Evolutionary conservation across 1,284 basidiomycete genomes (phyloP).

Genomic region (Papiliotrema fonsecae): DNA sequence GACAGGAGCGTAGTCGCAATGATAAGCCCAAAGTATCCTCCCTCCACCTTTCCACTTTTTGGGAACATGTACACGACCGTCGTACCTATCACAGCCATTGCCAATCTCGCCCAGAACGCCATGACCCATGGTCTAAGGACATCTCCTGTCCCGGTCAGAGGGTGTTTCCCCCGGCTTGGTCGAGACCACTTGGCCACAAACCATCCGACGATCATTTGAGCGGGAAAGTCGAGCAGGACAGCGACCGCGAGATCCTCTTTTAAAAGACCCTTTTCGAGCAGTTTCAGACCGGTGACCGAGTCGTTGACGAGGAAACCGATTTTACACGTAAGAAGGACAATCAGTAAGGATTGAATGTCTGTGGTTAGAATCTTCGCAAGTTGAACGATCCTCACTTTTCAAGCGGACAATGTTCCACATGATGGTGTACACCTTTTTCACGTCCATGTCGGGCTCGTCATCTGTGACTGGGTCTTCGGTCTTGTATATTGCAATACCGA

Average conservation of each 20-base stretch:
- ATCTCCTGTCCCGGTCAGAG: conserved; percentile 17
- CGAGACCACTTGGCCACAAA: conserved; percentile 89
- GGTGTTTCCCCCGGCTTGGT: conserved; percentile 23
- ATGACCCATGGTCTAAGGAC: conserved; percentile 81
- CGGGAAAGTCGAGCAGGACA: conserved; percentile 95
- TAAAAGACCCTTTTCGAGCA: conserved; percentile 93
- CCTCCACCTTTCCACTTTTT: conserved; percentile 23
- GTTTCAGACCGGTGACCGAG: conserved; percentile 84
- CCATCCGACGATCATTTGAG: conserved; percentile 94
- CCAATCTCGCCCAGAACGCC: conserved; percentile 88
- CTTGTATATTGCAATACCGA: conserved; percentile 84
- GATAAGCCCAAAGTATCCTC: conserved; percentile 74
- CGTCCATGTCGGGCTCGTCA: conserved; percentile 79
- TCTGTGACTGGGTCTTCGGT: conserved; percentile 76
- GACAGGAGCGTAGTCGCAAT: conserved; percentile 73
- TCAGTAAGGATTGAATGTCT: conserved; percentile 87
- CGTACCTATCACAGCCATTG: conserved; percentile 62
- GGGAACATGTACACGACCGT: conserved; percentile 84
- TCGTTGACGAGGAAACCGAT: conserved; percentile 96
- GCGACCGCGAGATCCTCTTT: conserved; percentile 93
- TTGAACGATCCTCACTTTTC: conserved; percentile 56
- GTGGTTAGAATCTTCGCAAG: conserved; percentile 5
- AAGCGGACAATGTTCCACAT: conserved; percentile 93
- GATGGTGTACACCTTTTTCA: conserved; percentile 83
- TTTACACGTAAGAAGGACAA: conserved; percentile 88